Evolutionary conservation across 177 flowering plant genomes (phyloP), one percentile per base, ranked within the genome.

Genomic region (Tripterygium wilfordii): DNA sequence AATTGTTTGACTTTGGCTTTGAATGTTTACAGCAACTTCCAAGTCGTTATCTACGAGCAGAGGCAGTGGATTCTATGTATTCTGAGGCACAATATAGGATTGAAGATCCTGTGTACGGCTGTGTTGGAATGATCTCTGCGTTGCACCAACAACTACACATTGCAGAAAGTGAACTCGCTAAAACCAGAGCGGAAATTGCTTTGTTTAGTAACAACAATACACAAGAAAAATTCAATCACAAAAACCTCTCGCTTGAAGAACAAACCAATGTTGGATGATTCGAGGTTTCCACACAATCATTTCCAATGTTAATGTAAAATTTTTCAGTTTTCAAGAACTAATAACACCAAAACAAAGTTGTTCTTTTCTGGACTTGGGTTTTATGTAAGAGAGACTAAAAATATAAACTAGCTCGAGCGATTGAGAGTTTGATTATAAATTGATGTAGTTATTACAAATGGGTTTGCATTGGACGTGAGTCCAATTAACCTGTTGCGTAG

Each of bases 61-160:
- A 67, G 37, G 78, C 76, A 3, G 76, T 61, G 7, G 57, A 76
- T 2, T 27, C 68, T 0, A 23, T 76, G 47, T 48, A 45, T 26
- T 55, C 25, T 10, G 81, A 76, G 43, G 78, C 81, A 17, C 43
- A 36, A n/a, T 57, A 59, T 28, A 20, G 78, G 43, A 47, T 54
- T 3, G 25, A 56, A 44, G 74, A 73, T 29, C 78, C 69, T 0
- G 65, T 76, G 10, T 67, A 72, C 23, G 78, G 81, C 3, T 57
- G 67, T 27, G 71, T 56, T 5, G 60, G 68, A 7, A 29, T 63
- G 15, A 55, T 76, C 8, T 54, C 57, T 32, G 22, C 21, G 0
- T 33, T 76, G 0, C 58, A 60, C 0, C 59, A 62, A 39, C 58
- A 72, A 27, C 64, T 72, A 26, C 51, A 51, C 3, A 39, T 17